phyloP scores from a whole-genome alignment of 352 stramenopile genomes.

The Phytophthora cryptogea region DNA sequence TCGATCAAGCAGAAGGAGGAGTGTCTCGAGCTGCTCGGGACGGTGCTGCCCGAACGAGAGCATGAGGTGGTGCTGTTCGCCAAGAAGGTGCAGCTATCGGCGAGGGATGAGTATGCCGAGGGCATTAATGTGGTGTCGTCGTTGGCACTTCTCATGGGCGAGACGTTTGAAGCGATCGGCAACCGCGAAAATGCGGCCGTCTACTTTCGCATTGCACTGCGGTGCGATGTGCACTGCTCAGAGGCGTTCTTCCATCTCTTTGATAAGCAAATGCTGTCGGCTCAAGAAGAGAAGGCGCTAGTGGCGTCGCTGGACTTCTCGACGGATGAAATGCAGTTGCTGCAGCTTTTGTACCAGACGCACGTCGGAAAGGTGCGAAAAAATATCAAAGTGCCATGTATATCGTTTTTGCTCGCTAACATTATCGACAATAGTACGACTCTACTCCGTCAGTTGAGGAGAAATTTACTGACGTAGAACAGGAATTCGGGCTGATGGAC shows the following conservation, averaged over 20 bases:
- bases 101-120: slow-evolving; percentile 23
- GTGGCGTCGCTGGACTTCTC: slow-evolving; percentile 74
- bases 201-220: slow-evolving; percentile 78
- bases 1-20: slow-evolving; percentile 86
- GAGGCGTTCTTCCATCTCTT: slow-evolving; percentile 87
- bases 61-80: slow-evolving; percentile 59
- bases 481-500: slow-evolving; percentile 50
- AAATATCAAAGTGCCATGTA: not conserved
- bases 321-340: slow-evolving; percentile 54
- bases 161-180: slow-evolving; percentile 82
- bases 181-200: slow-evolving; percentile 81
- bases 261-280: slow-evolving; percentile 85
- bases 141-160: slow-evolving; percentile 78
- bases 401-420: not conserved
- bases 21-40: slow-evolving; percentile 69
- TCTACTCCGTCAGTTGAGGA: slow-evolving; percentile 47
- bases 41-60: slow-evolving; percentile 66
- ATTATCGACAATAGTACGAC: slow-evolving; percentile 55
- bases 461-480: slow-evolving; percentile 69
- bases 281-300: slow-evolving; percentile 69
- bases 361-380: slow-evolving; percentile 64
- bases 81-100: slow-evolving; percentile 38
- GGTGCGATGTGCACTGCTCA: slow-evolving; percentile 83
- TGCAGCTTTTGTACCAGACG: slow-evolving; percentile 68
- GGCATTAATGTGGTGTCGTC: slow-evolving; percentile 82